A percentile compares a stretch with the other conserved stretches of the same genome.
These are phyloP conservation scores for Dujonia santamariae DNA, from an alignment of 1,139 yeast genomes.

Conservation along the genomic window DNA sequence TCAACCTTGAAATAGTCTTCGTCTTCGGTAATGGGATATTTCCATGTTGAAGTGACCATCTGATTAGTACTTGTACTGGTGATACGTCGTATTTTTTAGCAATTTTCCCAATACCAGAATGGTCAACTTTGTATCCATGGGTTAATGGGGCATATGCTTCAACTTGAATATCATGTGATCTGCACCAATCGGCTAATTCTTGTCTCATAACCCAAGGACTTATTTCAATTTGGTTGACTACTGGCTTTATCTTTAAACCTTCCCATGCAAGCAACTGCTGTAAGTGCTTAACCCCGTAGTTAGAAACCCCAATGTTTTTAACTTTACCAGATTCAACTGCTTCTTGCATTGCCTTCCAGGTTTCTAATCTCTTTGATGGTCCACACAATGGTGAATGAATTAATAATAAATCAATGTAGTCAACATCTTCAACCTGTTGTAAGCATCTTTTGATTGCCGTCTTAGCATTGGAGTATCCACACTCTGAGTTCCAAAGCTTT, in stretches of 20 bases:
- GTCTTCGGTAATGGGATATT: slow-evolving; percentile 67
- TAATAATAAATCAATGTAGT: slow-evolving; percentile 42
- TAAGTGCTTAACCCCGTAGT: slow-evolving; percentile 37
- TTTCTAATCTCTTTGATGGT: slow-evolving; percentile 44
- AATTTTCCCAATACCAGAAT: slow-evolving; percentile 36
- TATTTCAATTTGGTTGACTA: slow-evolving; percentile 63
- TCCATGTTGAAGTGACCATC: slow-evolving; percentile 55
- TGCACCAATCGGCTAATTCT: slow-evolving; percentile 57
- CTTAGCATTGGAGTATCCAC: slow-evolving; percentile 10
- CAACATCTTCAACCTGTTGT: slow-evolving; percentile 17
- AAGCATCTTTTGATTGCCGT: slow-evolving; percentile 16
- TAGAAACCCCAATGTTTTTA: slow-evolving; percentile 40
- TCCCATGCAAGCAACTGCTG: slow-evolving; percentile 44
- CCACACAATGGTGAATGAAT: slow-evolving; percentile 59
- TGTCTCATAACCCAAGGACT: slow-evolving; percentile 76
- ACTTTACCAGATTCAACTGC: slow-evolving; percentile 28
- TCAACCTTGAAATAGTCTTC: slow-evolving; percentile 38
- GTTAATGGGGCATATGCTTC: slow-evolving; percentile 47
- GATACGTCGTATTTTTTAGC: slow-evolving; percentile 34
- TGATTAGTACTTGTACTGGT: slow-evolving; percentile 41
- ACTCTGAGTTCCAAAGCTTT: slow-evolving; percentile 29
- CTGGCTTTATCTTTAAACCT: slow-evolving; percentile 52
- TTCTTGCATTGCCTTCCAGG: slow-evolving; percentile 46
- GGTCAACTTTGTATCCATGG: slow-evolving; percentile 49
- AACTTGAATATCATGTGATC: slow-evolving; percentile 25